Evolutionary conservation across 1,139 yeast species (phyloP).

Genomic region (Candida glucosophila): DNA sequence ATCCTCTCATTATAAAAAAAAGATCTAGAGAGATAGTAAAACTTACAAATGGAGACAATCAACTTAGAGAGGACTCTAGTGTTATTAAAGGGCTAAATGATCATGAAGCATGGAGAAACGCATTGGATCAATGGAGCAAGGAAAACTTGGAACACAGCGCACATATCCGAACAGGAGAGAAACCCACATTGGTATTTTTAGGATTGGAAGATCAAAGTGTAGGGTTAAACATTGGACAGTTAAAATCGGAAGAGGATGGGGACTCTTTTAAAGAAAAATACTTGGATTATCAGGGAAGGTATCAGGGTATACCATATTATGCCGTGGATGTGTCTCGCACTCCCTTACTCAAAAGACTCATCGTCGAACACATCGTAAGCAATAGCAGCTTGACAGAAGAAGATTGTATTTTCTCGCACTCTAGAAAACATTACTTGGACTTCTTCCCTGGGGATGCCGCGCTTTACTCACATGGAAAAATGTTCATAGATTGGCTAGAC

Average conservation of each 20-base stretch:
- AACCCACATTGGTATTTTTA: slow-evolving; percentile 49
- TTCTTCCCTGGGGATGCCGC: slow-evolving; percentile 47
- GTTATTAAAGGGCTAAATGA: slow-evolving; percentile 7
- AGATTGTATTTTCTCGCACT: slow-evolving; percentile 19
- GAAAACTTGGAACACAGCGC: slow-evolving; percentile 28
- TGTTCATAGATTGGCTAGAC: slow-evolving; percentile 78
- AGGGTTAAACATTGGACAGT: slow-evolving; percentile 21
- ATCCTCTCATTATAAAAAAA: slow-evolving; percentile 28
- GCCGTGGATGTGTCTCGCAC: slow-evolving; percentile 57
- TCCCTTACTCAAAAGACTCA: slow-evolving; percentile 14
- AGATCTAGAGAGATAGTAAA: slow-evolving; percentile 22
- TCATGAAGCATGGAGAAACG: slow-evolving; percentile 15
- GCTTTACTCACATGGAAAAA: slow-evolving; percentile 70
- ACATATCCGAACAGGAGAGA: slow-evolving; percentile 20
- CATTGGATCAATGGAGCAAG: slow-evolving; percentile 18
- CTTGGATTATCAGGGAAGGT: slow-evolving; percentile 38
- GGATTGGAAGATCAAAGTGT: slow-evolving; percentile 58
- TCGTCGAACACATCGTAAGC: slow-evolving; percentile 13
- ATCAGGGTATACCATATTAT: slow-evolving; percentile 67
- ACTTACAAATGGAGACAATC: slow-evolving; percentile 27
- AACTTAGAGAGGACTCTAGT: slow-evolving; percentile 10
- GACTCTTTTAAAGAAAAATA: slow-evolving; percentile 17
- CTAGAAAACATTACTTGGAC: slow-evolving; percentile 28
- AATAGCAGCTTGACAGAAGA: slow-evolving; percentile 6
- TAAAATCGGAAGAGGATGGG: slow-evolving; percentile 19